These are phyloP conservation scores for Irpex lacteus DNA, from an alignment of 1,284 basidiomycete species.

Conservation along the genomic window DNA sequence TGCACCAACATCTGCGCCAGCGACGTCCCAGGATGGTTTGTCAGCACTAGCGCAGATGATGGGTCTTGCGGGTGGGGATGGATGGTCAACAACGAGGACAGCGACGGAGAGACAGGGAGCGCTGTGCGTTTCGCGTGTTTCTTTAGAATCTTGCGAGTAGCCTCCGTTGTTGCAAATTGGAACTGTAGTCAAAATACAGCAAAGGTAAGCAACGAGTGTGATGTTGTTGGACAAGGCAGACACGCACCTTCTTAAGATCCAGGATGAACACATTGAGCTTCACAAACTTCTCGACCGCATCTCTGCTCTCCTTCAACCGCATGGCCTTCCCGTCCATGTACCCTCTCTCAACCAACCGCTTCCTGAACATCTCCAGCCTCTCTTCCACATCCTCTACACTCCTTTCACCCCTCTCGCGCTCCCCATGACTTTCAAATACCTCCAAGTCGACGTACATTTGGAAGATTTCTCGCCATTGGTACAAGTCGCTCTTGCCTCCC, in stretches of 20 bases:
- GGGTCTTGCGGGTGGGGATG: not conserved
- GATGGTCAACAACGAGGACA: slow-evolving; percentile 24
- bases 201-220: not conserved
- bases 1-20: slow-evolving; percentile 83
- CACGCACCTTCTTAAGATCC: slow-evolving; percentile 76
- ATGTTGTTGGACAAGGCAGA: not conserved
- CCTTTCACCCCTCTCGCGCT: slow-evolving; percentile 74
- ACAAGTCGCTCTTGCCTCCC: slow-evolving; percentile 65
- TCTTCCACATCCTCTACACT: slow-evolving; percentile 73
- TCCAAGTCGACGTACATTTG: slow-evolving; percentile 85
- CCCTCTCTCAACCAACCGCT: slow-evolving; percentile 61
- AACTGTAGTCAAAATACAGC: slow-evolving; percentile 41
- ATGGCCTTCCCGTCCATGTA: slow-evolving; percentile 59
- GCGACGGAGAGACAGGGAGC: slow-evolving; percentile 44
- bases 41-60: slow-evolving; percentile 11
- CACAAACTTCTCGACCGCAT: slow-evolving; percentile 78
- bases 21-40: slow-evolving; percentile 35
- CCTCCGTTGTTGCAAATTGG: slow-evolving; percentile 86
- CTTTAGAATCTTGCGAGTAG: slow-evolving; percentile 88
- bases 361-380: slow-evolving; percentile 69
- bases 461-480: slow-evolving; percentile 91
- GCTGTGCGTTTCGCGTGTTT: slow-evolving; percentile 91
- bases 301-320: slow-evolving; percentile 58
- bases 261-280: slow-evolving; percentile 81
- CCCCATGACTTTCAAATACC: slow-evolving; percentile 82